Conservation (phyloP, 75 land plant species). For the Selaginella moellendorffii region DNA sequence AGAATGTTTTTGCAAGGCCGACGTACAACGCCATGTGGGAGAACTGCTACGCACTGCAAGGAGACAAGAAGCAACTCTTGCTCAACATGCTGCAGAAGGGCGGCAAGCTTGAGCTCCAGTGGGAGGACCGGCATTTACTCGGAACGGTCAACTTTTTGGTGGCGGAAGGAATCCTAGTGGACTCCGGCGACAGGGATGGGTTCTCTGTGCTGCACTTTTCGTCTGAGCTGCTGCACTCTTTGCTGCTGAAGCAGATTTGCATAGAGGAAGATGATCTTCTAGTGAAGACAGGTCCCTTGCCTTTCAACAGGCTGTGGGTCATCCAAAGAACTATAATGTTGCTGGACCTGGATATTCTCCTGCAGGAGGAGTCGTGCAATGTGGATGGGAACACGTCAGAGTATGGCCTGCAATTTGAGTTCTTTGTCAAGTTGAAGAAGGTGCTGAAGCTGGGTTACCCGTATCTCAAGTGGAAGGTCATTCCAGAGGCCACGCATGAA, state of each 20-base stretch:
- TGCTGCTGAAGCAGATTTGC: background rate
- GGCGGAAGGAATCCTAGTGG: background rate
- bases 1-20: background rate
- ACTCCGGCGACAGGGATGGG: background rate
- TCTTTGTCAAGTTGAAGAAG: background rate
- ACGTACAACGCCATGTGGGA: background rate
- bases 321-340: background rate
- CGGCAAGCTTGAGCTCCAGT: background rate
- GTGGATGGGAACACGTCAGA: background rate
- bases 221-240: background rate
- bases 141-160: background rate
- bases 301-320: background rate
- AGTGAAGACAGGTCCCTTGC: background rate
- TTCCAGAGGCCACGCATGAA: background rate
- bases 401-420: background rate
- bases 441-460: background rate
- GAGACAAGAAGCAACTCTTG: background rate
- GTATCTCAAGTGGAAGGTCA: background rate
- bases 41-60: background rate
- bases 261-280: background rate
- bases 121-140: background rate
- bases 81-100: background rate
- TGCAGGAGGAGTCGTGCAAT: background rate
- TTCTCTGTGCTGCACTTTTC: background rate
- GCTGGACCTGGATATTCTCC: background rate